These are phyloP conservation scores for Starmerella riodocensis DNA, from an alignment of 805 yeast genomes.

Conservation along the genomic window DNA sequence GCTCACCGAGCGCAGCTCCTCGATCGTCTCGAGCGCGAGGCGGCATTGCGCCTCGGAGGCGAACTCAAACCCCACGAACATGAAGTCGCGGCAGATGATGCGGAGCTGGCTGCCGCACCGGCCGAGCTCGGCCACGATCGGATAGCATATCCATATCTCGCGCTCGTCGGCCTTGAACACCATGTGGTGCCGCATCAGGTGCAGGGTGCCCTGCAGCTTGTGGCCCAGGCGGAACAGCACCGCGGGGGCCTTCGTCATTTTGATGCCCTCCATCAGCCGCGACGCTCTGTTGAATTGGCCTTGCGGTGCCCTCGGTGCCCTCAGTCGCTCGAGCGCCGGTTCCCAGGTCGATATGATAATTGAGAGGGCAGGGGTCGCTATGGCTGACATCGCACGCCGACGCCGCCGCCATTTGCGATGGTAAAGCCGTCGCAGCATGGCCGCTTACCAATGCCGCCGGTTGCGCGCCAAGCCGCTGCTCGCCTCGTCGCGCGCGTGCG, in stretches of 20 bases:
- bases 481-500: no score
- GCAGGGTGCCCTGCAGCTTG: conserved; percentile 45
- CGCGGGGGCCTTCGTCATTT: conserved; percentile 27
- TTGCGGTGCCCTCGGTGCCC: no score
- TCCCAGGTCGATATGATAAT: no score
- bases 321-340: no score
- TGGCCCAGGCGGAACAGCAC: conserved; percentile 46
- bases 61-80: conserved; percentile 68
- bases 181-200: conserved; percentile 62
- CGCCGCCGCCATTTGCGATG: no score
- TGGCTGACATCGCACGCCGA: no score
- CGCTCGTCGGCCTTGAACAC: conserved; percentile 38
- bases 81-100: conserved; percentile 71
- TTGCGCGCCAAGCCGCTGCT: no score
- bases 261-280: conserved; percentile 20
- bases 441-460: no score
- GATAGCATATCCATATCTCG: conserved; percentile 89
- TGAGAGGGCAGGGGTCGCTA: no score
- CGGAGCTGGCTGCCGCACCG: conserved; percentile 33
- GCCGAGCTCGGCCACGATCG: conserved; percentile 45
- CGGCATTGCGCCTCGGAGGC: conserved; percentile 41
- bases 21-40: conserved; percentile 61
- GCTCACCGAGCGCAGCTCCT: conserved; percentile 47
- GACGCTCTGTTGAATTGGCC: no score
- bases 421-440: no score